A percentile compares a stretch with the other conserved stretches of the same genome.
These are phyloP conservation scores for Termitomyces sp. DNA, from an alignment of 768 basidiomycete species.

Conservation along the genomic window DNA sequence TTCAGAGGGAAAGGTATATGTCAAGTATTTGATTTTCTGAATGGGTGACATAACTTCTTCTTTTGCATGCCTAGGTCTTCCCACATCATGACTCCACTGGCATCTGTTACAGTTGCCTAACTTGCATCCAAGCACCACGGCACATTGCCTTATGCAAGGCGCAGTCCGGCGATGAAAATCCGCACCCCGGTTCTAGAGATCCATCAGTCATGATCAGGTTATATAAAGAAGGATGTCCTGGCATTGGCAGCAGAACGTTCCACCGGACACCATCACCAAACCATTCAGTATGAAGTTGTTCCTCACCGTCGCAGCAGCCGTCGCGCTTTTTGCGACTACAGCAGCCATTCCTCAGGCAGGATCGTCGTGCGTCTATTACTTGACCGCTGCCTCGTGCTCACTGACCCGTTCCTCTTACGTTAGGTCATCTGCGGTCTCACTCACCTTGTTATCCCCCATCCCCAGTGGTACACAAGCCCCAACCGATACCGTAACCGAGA, in stretches of 20 bases:
- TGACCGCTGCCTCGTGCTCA: not conserved
- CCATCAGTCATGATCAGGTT: not conserved
- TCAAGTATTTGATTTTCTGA: no score
- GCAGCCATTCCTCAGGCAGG: conserved; percentile 3
- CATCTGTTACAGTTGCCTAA: not conserved
- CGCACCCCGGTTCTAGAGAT: not conserved
- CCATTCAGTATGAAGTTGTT: not conserved
- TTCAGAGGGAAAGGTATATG: no score
- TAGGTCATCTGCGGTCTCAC: not conserved
- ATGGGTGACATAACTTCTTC: no score
- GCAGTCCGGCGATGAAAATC: conserved; percentile 1
- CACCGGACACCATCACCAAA: not conserved
- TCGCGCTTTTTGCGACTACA: not conserved
- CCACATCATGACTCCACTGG: not conserved
- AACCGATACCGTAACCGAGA: not conserved
- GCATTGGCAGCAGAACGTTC: not conserved
- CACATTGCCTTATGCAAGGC: not conserved
- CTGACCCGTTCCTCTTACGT: not conserved
- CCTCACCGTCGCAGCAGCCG: not conserved
- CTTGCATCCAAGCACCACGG: not conserved
- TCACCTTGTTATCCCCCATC: not conserved
- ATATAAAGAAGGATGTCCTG: not conserved
- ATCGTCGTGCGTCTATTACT: not conserved
- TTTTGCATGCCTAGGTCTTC: no score
- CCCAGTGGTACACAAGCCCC: not conserved